phyloP scores from a whole-genome alignment of 768 basidiomycete species.

The Suillus weaverae region DNA sequence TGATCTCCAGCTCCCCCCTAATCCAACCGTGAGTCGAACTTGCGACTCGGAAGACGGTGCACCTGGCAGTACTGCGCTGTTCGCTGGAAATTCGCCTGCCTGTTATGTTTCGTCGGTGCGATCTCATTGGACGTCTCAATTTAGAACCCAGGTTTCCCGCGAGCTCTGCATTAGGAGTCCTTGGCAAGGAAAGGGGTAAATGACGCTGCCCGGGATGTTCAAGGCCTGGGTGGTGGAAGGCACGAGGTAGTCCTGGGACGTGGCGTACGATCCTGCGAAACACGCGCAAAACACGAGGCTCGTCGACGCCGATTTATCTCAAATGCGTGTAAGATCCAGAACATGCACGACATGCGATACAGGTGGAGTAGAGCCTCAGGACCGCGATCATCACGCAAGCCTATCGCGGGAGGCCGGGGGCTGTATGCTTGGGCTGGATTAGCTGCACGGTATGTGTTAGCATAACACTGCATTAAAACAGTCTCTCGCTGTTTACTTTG shows the following conservation, averaged over 20 bases:
- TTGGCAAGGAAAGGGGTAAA: neutral
- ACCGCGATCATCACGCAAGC: neutral
- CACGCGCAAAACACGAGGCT: constrained; percentile 2
- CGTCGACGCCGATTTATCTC: neutral
- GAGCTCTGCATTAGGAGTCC: neutral
- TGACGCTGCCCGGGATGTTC: neutral
- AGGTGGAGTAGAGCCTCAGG: neutral
- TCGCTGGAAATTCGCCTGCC: neutral
- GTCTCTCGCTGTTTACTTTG: neutral
- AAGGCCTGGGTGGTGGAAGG: constrained; percentile 1
- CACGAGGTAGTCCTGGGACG: constrained; percentile 4
- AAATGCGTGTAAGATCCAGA: neutral
- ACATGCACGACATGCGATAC: neutral
- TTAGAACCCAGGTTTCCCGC: neutral
- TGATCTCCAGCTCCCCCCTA: neutral
- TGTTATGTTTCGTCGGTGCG: neutral
- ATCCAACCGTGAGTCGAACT: neutral
- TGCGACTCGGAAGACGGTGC: neutral
- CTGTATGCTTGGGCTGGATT: neutral
- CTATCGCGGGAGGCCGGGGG: neutral
- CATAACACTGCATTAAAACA: too few species aligned
- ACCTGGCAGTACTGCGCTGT: neutral
- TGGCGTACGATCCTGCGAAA: neutral
- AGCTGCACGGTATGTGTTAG: neutral
- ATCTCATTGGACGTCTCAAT: constrained; percentile 3